Base-by-base conservation (phyloP, 2,329 filamentous ascomycete genomes). In the Paracorniculantispora psalliotae region DNA sequence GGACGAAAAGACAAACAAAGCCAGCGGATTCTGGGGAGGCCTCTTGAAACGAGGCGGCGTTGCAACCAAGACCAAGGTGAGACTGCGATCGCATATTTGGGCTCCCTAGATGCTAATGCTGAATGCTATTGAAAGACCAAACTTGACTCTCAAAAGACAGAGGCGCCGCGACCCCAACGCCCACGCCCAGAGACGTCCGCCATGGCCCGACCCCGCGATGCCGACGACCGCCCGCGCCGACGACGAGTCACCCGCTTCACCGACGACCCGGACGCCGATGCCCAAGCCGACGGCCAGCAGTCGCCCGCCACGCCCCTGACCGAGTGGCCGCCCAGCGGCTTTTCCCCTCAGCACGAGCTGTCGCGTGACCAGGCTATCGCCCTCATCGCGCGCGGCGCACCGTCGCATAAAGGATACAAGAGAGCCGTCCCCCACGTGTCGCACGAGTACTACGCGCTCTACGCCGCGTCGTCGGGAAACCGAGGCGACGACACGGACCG, bases 351-450 rank as follows among this genome's bases (percentile, higher is more conserved):
- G 25, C 79, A 81, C 39, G 78, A 82, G 61, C 74, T 87, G 9
- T 72, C 78, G 1, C 77, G 81, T 17, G 77, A 75, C 46, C 77
- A 79, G 50, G 85, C 84, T 10, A 78, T 80, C 72, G 78, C 83
- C 51, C 74, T 85, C 60, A 82, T 87, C 62, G 77, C 77, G n/a
- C 75, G 78, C 8, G 85, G 85, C 6, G 83, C 80, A 2, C 81
- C 84, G 4, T 74, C 76, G 2, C 81, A 83, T 68, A 81, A 76
- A 59, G 85, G 85, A 21, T 77, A 81, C 67, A 80, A 77, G 65
- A 74, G 76, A 41, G 67, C 76, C 4, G 77, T 87, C 43, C 79
- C 83, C 8, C 82, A 87, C 63, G 77, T 77, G 1, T 74, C 80
- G 0, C 79, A 85, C 15, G 70, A 79, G 61, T 85, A 81, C 67